Base-by-base conservation (phyloP, 805 yeast species). In the Yamadazyma paraphyllophila region DNA sequence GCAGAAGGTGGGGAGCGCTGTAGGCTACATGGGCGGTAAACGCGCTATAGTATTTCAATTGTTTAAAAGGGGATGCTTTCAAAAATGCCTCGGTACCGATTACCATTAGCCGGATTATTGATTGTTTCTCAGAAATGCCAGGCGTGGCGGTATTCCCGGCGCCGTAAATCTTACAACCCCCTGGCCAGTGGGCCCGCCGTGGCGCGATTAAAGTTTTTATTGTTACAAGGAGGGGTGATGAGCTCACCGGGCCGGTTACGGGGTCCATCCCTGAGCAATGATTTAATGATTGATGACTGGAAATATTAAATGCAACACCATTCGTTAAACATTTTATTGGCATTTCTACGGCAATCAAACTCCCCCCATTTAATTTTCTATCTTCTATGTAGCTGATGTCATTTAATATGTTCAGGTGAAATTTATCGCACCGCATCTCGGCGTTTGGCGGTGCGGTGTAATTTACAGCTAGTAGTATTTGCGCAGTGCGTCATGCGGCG, bases 391-490 rank as follows among this genome's bases (percentile, higher is more conserved):
- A 29, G 13, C 8, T 29, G 4, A 29, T 29, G 31, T 29, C 31
- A 29, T 29, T 29, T 11, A 29, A 29, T 29, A n/a, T 11, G 8
- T 14, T n/a, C 4, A 26, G 17, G 11, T 26, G 32, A 36, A 36
- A 24, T 36, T 36, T 20, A 8, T 29, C 27, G 6, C 20, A 15
- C 40, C 32, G 40, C 40, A 37, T 37, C 32, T 37, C 40, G 40
- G 40, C 20, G 40, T 37, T 37, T 37, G 40, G 40, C 12, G 4
- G 42, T 39, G 41, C 41, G 41, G 41, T 35, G 39, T 12, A 37
- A 43, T n/a, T 12, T 37, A 13, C 14, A 27, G 12, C 2, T 20
- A 17, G 16, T 6, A 17, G 16, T 29, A 39, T 39, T 45, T 15
- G n/a, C 6, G 10, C 24, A 11, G 7, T 15, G 38, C 29, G 13